Evolutionary conservation across 345 rosid genomes (phyloP).

Genomic region (Gossypium australe): DNA sequence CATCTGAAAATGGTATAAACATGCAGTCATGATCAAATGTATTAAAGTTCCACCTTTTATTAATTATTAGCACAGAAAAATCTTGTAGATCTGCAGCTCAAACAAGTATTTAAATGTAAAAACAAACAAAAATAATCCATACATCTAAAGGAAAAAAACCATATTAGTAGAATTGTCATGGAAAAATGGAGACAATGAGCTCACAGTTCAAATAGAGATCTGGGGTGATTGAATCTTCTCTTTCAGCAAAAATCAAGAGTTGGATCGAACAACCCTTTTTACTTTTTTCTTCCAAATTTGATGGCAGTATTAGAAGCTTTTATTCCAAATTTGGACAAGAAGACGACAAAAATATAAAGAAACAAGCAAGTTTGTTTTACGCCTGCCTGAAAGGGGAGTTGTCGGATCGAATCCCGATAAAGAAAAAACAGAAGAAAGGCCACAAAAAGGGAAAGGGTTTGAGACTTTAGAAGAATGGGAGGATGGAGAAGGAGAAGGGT

Average conservation of each 20-base stretch:
- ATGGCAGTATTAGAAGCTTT: background rate
- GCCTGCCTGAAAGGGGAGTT: constrained; percentile 1
- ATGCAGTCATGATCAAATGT: background rate
- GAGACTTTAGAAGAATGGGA: constrained; percentile 19
- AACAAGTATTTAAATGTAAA: background rate
- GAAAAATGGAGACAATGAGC: constrained; percentile 4
- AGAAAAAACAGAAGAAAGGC: background rate
- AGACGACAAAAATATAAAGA: constrained; percentile 6
- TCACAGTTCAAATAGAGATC: constrained; percentile 33
- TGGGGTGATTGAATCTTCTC: constrained; percentile 20
- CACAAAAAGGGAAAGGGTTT: constrained; percentile 8
- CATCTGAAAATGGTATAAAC: background rate
- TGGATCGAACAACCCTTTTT: background rate
- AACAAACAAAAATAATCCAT: too few species aligned
- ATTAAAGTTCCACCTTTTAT: background rate
- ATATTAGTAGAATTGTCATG: background rate
- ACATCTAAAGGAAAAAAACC: background rate
- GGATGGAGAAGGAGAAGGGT: constrained; percentile 28
- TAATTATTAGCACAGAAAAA: background rate
- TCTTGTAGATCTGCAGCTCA: background rate
- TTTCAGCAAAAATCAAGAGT: background rate
- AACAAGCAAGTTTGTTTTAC: background rate
- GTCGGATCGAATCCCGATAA: constrained; percentile 49
- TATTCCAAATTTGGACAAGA: constrained; percentile 6
- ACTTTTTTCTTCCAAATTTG: background rate